Base-by-base conservation (phyloP, 805 yeast genomes). In the Ogataea pini region DNA sequence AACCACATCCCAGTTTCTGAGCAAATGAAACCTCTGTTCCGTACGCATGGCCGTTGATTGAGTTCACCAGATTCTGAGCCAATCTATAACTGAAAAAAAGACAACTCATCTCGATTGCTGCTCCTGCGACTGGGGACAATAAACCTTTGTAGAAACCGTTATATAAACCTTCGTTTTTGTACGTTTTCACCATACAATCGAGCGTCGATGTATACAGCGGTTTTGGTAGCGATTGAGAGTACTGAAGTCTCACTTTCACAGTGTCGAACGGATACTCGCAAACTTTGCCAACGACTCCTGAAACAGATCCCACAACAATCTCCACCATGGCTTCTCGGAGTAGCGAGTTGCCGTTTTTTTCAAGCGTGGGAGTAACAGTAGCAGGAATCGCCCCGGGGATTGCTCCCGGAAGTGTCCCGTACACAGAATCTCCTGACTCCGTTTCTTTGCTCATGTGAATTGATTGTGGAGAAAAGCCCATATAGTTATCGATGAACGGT, bases 181-280 rank as follows among this genome's bases (percentile, higher is more conserved):
- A 76, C 0, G 95, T 87, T 52, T 79, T 71, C 36, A 57, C 60
- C 36, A 91, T 79, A 63, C 94, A 85, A 52, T 83, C 83, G 50
- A 75, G 50, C 0, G 96, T 85, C 1, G 88, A 82, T 0, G 66
- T 66, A 58, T 78, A 83, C 9, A 79, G 67, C 0, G 78, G 76
- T 7, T 58, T 51, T 3, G 69, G 63, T 25, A 81, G 71, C 7
- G 90, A 85, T 60, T 88, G 94, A 1, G 89, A 79, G 47, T 67
- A 69, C 61, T 86, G 92, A 25, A 92, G 72, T 49, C 97, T 75
- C 3, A 91, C 98, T 67, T 91, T 91, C 38, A 90, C 77, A 0
- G 97, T 92, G 60, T 91, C 98, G 56, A 91, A 89, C 0, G 98
- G 98, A 59, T 83, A 91, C 65, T 91, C 98, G 12, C 91, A 78